These are phyloP conservation scores for Penicillium odoratum DNA, from an alignment of 495 filamentous ascomycete genomes.

Conservation along the genomic window DNA sequence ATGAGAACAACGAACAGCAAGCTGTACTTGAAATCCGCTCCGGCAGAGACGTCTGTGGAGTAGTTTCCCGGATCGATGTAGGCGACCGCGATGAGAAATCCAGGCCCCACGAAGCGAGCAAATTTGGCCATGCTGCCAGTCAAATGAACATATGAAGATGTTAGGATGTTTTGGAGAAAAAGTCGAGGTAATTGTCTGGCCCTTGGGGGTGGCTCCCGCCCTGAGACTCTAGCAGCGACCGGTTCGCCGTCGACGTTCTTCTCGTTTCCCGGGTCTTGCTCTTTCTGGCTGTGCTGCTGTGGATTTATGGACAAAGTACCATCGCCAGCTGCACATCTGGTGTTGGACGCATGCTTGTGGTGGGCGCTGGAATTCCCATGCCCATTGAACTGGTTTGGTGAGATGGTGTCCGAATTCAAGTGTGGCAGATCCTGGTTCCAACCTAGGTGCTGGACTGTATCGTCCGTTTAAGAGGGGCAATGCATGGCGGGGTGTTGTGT, in stretches of 20 bases:
- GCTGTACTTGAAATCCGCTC: conserved; percentile 63
- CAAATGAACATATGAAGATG: conserved; percentile 18
- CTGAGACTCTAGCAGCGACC: conserved; percentile 31
- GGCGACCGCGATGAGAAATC: conserved; percentile 79
- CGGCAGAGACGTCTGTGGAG: conserved; percentile 77
- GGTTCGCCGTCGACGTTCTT: conserved; percentile 32
- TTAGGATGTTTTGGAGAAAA: conserved; percentile 26
- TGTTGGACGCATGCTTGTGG: conserved; percentile 30
- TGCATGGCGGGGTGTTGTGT: conserved; percentile 49
- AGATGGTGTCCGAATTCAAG: conserved; percentile 58
- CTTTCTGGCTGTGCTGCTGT: conserved; percentile 24
- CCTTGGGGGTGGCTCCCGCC: conserved; percentile 35
- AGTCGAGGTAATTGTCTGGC: conserved; percentile 40
- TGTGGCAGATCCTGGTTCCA: conserved; percentile 62
- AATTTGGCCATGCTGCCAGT: conserved; percentile 57
- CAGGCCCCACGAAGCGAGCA: conserved; percentile 77
- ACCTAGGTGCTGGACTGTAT: conserved; percentile 50
- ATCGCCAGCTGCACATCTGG: conserved; percentile 21
- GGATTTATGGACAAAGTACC: conserved; percentile 27
- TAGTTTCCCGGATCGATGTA: conserved; percentile 87
- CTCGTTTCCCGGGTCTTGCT: conserved; percentile 25
- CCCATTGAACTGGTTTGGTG: conserved; percentile 63
- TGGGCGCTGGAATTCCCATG: conserved; percentile 42
- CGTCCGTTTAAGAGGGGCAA: conserved; percentile 61
- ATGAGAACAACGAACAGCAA: conserved; percentile 80